Evolutionary conservation across 768 basidiomycete genomes (phyloP), one percentile per base, ranked within the genome.

Genomic region (Pleurotus pulmonarius): DNA sequence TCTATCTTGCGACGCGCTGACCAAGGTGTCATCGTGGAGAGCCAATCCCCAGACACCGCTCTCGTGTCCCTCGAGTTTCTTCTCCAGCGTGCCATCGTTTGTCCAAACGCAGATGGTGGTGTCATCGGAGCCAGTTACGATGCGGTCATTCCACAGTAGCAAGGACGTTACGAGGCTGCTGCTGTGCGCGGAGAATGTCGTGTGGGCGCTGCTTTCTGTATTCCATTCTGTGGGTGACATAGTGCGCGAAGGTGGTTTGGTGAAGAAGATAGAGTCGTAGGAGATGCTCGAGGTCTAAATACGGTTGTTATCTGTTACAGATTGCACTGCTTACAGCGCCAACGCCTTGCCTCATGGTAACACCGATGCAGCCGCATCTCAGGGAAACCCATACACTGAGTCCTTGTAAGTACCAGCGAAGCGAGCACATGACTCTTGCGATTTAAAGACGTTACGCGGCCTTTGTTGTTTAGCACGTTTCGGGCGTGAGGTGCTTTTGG

Each of bases 31-130:
- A 18, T 24, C 8, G 38, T 53, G 37, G 3, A 53, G 37, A 1
- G 51, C 51, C 20, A 53, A 16, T 3, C 51, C 51, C 51, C 51
- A 53, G 16, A 53, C 51, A 5, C 51, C 51, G 4, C 51, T 39
- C 13, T 37, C 22, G 39, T 53, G 51, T 2, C 51, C 51, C n/a
- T 41, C 51, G 5, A 53, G 39, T 18, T 37, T 16, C 41, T 39
- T 37, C 12, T 24, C 37, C 15, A 39, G 51, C 2, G 34, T 22
- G 2, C 51, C 51, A 22, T 53, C 51, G 38, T n/a, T 22, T 3
- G 29, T 53, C 51, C 51, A 53, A 13, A 53, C 51, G 34, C 18
- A 22, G 13, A 53, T 15, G 11, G 51, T 37, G 18, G 16, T 18
- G 25, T 53, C 51, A 39, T 53, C 51, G 5, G 51, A 53, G 7